Base-by-base conservation (phyloP, 129 eudicot species). In the Centella asiatica region DNA sequence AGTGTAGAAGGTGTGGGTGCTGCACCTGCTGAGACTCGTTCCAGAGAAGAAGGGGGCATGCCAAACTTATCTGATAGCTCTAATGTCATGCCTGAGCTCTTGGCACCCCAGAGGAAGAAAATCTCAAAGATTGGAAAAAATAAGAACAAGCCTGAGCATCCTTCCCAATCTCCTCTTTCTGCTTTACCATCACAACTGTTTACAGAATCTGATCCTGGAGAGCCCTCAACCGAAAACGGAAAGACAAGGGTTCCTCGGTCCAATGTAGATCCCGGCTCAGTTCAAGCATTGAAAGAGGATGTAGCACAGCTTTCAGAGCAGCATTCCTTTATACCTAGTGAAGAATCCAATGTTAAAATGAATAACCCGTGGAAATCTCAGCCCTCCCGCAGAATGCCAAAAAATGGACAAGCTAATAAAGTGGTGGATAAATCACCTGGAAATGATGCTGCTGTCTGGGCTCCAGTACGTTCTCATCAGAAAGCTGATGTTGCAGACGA, bases 401-500 rank as follows among this genome's bases (percentile, higher is more conserved):
- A 81, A 70, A 84, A 54, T 55, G 81, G 77, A 60, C 98, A 81
- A 74, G 77, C 70, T 60, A 77, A 78, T 74, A 76, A 83, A 59
- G 29, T 60, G 9, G 60, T 60, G 18, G 93, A 84, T 44, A 89
- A 76, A 72, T 70, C 63, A 39, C 98, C 81, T 67, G 80, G 79
- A 31, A 62, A 65, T 76, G 99, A 87, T 37, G 74, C 76, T 45
- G 84, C 76, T 60, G 65, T 87, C 50, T 93, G 99, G 99, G 96
- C 99, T 48, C 98, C 98, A 18, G 95, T 90, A 69, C 81, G 89
- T 66, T 19, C 94, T 18, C 89, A 80, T 40, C 65, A 61, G 72
- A 87, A 76, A 65, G 75, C 62, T 60, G 94, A 80, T 65, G 76
- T 34, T 22, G 64, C 66, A 25, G 77, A 46, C 56, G 87, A 76